Percentiles rank a stretch among this genome's conserved stretches.
Evolutionary conservation across 208 protist genomes (phyloP).

Genomic region (Angomonas ambiguus): DNA sequence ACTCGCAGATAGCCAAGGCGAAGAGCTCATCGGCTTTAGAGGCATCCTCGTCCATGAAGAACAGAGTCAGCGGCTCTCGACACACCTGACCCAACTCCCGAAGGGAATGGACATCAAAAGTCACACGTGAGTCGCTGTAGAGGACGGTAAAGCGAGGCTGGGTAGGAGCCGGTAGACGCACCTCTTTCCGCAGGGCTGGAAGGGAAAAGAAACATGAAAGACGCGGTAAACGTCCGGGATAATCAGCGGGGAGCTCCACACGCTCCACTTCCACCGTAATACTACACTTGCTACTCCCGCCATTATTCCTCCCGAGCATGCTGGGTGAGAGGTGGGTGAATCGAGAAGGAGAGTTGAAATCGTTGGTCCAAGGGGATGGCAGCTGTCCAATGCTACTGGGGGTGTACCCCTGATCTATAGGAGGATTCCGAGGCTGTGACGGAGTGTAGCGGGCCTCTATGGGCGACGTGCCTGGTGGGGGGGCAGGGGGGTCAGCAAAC

Average conservation of each 20-base stretch:
- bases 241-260: constrained; percentile 49
- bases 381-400: constrained; percentile 2
- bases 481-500: background rate
- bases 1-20: constrained; percentile 74
- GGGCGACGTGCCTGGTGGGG: background rate
- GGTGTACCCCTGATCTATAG: background rate
- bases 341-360: background rate
- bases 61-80: constrained; percentile 76
- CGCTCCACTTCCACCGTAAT: constrained; percentile 50
- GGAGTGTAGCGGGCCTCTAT: background rate
- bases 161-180: constrained; percentile 59
- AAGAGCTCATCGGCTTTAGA: constrained; percentile 32
- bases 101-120: constrained; percentile 37
- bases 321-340: constrained; percentile 6
- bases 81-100: constrained; percentile 34
- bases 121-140: constrained; percentile 31
- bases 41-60: constrained; percentile 71
- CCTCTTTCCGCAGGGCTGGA: constrained; percentile 34
- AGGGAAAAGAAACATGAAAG: constrained; percentile 81
- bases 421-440: background rate
- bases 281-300: constrained; percentile 1
- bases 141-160: constrained; percentile 60
- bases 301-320: constrained; percentile 1
- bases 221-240: constrained; percentile 29
- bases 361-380: constrained; percentile 2